Evolutionary conservation across 345 rosid species (phyloP).

Genomic region (Gossypium australe): DNA sequence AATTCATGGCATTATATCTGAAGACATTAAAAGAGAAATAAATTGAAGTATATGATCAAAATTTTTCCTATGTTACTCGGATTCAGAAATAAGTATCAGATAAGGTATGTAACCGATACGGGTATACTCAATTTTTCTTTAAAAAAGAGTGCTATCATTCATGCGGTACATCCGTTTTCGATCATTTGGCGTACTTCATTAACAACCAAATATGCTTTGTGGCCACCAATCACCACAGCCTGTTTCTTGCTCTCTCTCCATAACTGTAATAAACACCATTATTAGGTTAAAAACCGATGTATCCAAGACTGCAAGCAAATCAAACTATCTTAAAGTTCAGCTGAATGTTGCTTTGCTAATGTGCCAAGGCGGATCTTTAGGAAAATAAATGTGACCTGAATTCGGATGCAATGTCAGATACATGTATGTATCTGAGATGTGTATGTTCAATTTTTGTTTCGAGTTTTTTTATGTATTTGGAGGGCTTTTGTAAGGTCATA

Average conservation of each 20-base stretch:
- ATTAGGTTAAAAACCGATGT: not conserved
- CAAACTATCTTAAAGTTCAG: not conserved
- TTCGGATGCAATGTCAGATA: not conserved
- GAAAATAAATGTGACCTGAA: no score
- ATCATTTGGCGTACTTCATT: conserved; percentile 74
- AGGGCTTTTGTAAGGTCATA: no score
- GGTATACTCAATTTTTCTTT: no score
- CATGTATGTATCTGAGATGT: not conserved
- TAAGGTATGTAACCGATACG: not conserved
- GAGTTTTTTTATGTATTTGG: no score
- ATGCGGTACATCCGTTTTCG: conserved; percentile 33
- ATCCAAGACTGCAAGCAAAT: not conserved
- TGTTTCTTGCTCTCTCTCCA: conserved; percentile 82
- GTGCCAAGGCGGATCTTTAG: no score
- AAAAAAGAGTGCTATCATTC: not conserved
- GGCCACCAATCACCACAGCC: conserved; percentile 79
- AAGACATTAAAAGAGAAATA: no score
- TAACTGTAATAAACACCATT: conserved; percentile 34
- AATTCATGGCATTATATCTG: no score
- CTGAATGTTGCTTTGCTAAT: not conserved
- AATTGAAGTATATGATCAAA: no score
- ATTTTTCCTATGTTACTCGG: not conserved
- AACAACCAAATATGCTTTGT: conserved; percentile 69
- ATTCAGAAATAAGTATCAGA: not conserved
- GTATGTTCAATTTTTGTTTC: no score